phyloP scores from a whole-genome alignment of 2,329 filamentous ascomycete species.

The Trichoderma koningiopsis region DNA sequence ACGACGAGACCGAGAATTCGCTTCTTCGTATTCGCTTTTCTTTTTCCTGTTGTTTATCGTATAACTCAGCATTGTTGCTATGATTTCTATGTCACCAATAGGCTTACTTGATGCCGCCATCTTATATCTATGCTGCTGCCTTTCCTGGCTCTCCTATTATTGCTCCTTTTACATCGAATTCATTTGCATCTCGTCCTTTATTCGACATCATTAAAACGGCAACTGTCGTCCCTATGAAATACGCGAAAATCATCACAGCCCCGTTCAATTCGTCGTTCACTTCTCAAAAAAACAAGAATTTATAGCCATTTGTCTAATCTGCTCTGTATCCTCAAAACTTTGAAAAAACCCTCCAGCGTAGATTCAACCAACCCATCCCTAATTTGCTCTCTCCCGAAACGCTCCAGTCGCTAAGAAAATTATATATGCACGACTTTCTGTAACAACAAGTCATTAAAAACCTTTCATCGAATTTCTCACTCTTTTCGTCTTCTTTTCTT shows the following conservation, averaged over 20 bases:
- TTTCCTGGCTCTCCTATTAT: too few relatives aligned
- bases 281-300: neutral
- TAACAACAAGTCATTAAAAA: conserved; percentile 1
- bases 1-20: too few relatives aligned
- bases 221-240: neutral
- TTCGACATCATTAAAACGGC: neutral
- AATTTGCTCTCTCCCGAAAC: neutral
- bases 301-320: conserved; percentile 5
- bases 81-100: neutral
- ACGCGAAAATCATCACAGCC: neutral
- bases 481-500: neutral
- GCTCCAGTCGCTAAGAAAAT: conserved; percentile 12
- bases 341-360: neutral
- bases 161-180: neutral
- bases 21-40: neutral
- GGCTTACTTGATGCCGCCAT: too few relatives aligned
- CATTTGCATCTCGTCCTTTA: too few relatives aligned
- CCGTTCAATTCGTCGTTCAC: neutral
- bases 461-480: conserved; percentile 15
- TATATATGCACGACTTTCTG: conserved; percentile 6
- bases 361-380: conserved; percentile 1
- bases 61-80: neutral
- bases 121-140: too few relatives aligned
- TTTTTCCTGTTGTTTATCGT: neutral
- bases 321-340: conserved; percentile 1